Evolutionary conservation across 2,329 filamentous ascomycete genomes (phyloP).

Genomic region (Botryotinia globosa): DNA sequence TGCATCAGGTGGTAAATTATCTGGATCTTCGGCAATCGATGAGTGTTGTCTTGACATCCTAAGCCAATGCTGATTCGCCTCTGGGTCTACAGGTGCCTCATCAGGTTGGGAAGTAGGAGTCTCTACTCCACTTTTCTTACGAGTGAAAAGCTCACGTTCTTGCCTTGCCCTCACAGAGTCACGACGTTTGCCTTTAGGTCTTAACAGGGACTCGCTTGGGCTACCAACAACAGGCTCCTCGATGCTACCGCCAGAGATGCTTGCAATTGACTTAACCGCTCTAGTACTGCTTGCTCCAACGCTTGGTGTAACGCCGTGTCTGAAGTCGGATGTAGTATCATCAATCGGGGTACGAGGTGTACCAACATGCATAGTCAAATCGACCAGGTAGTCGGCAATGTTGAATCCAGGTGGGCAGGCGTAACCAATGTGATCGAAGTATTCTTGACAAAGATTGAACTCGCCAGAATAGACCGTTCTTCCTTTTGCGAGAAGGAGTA

Average conservation of each 20-base stretch:
- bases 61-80: constrained; percentile 57
- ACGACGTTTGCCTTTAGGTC: constrained; percentile 67
- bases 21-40: constrained; percentile 66
- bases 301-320: constrained; percentile 63
- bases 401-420: constrained; percentile 95
- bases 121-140: constrained; percentile 64
- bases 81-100: constrained; percentile 45
- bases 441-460: constrained; percentile 82
- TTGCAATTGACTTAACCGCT: constrained; percentile 87
- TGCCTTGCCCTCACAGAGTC: constrained; percentile 83
- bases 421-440: constrained; percentile 91
- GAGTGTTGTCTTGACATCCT: constrained; percentile 54
- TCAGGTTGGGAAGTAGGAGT: constrained; percentile 66
- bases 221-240: constrained; percentile 59
- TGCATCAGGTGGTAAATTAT: constrained; percentile 59
- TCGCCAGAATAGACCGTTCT: constrained; percentile 91
- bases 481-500: constrained; percentile 87
- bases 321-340: constrained; percentile 56
- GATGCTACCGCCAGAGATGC: constrained; percentile 71
- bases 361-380: constrained; percentile 94
- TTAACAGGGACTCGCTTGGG: constrained; percentile 56
- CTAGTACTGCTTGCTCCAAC: constrained; percentile 82
- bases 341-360: constrained; percentile 52
- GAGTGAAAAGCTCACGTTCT: constrained; percentile 85
- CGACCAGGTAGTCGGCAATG: constrained; percentile 95